phyloP scores from a whole-genome alignment of 495 filamentous ascomycete genomes.

The Trichoderma parareesei region DNA sequence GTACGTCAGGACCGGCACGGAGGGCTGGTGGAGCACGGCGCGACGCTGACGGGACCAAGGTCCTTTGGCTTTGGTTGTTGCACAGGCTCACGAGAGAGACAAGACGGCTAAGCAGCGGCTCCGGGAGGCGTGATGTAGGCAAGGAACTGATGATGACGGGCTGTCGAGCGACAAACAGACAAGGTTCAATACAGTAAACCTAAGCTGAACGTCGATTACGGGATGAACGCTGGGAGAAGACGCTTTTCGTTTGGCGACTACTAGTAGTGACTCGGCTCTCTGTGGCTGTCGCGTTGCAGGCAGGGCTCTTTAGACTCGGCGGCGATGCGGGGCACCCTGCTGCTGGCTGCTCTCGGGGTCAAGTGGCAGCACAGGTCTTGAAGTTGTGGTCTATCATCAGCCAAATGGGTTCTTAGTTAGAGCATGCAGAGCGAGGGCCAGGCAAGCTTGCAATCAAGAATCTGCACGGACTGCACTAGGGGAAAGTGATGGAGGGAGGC shows the following conservation, averaged over 20 bases:
- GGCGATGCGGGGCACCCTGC: slow-evolving; percentile 8
- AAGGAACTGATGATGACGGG: background rate
- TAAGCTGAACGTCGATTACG: background rate
- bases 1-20: slow-evolving; percentile 7
- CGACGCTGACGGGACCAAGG: slow-evolving; percentile 4
- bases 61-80: background rate
- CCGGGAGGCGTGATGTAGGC: background rate
- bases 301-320: background rate
- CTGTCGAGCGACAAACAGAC: background rate
- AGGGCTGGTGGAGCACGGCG: slow-evolving; percentile 9
- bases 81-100: background rate
- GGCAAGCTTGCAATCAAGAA: background rate
- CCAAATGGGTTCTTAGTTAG: background rate
- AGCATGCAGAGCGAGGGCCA: background rate
- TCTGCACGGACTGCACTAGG: background rate
- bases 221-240: background rate
- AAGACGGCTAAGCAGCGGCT: background rate
- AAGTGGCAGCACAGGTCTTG: slow-evolving; percentile 1
- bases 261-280: background rate
- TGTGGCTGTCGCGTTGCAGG: background rate
- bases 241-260: background rate
- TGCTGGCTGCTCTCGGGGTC: background rate
- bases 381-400: background rate
- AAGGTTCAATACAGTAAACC: background rate
- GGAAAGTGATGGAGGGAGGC: background rate